A percentile compares a stretch with the other conserved stretches of the same genome.
Conservation (phyloP, 371 early-diverging fungal species). For the Lichtheimia corymbifera region DNA sequence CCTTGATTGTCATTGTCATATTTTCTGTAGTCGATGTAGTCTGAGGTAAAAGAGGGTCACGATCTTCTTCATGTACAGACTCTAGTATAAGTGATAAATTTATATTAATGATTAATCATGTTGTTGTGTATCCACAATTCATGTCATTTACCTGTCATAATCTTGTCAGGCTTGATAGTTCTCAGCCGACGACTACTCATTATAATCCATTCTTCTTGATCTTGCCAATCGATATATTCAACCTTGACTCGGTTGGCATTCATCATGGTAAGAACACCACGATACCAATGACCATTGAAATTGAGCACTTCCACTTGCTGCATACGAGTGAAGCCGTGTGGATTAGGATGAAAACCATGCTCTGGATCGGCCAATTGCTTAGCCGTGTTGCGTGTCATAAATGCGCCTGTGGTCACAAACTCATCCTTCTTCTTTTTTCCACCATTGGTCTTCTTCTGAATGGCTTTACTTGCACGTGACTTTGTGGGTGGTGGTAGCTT, state of each 20-base stretch:
- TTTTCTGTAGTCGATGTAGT: too few species aligned
- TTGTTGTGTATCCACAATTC: neutral
- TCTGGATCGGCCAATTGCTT: slow-evolving; percentile 30
- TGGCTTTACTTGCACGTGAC: neutral
- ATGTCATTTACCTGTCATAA: neutral
- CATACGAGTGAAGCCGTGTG: slow-evolving; percentile 38
- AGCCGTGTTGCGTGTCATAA: slow-evolving; percentile 51
- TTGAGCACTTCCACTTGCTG: slow-evolving; percentile 49
- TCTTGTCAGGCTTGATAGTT: slow-evolving; percentile 10
- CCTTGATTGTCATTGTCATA: neutral
- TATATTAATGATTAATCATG: neutral
- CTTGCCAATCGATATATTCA: slow-evolving; percentile 55
- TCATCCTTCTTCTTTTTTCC: slow-evolving; percentile 5
- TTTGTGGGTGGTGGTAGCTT: neutral
- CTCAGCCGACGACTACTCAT: slow-evolving; percentile 47
- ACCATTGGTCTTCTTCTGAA: neutral
- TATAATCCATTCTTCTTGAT: slow-evolving; percentile 66
- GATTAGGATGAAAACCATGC: slow-evolving; percentile 42
- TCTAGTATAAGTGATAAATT: neutral
- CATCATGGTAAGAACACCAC: slow-evolving; percentile 47
- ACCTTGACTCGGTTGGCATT: slow-evolving; percentile 51
- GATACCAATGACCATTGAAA: slow-evolving; percentile 55
- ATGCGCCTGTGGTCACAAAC: slow-evolving; percentile 53
- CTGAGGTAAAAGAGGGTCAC: slow-evolving; percentile 4
- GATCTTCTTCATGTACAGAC: neutral